Conservation (phyloP, 108 stramenopile species). For the Schizochytrium sp. region DNA sequence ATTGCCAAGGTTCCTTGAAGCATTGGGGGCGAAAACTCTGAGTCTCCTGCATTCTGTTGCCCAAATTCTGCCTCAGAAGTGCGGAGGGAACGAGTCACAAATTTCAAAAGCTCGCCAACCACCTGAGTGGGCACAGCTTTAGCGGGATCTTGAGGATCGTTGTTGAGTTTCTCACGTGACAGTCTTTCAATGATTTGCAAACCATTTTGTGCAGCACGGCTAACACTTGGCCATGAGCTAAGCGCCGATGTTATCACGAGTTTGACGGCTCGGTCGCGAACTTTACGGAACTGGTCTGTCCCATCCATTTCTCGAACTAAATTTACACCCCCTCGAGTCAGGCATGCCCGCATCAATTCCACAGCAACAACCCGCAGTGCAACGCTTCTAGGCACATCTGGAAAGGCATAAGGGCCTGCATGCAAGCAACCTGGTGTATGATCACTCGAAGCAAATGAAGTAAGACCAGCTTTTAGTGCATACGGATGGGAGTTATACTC, state of each 20-base stretch:
- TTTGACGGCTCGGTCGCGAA: slow-evolving; percentile 31
- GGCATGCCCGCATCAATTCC: slow-evolving; percentile 11
- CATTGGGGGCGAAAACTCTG: background rate
- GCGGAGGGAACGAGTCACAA: slow-evolving; percentile 7
- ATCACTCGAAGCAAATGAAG: slow-evolving; percentile 27
- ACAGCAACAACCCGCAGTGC: slow-evolving; percentile 38
- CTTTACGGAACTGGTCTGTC: background rate
- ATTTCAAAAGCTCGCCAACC: background rate
- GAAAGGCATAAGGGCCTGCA: slow-evolving; percentile 17
- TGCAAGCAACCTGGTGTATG: slow-evolving; percentile 28
- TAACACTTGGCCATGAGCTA: slow-evolving; percentile 44
- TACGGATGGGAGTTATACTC: background rate
- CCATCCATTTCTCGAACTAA: background rate
- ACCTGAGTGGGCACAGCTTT: slow-evolving; percentile 19
- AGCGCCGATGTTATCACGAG: slow-evolving; percentile 52
- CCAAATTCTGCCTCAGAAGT: background rate
- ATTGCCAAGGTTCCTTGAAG: background rate
- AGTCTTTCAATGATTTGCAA: slow-evolving; percentile 2
- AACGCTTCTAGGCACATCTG: slow-evolving; percentile 17
- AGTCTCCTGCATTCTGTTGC: background rate
- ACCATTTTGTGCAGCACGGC: background rate
- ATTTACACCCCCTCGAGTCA: background rate
- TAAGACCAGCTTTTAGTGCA: background rate
- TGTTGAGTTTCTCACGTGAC: background rate
- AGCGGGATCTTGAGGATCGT: background rate